Percentiles rank a stretch among this genome's conserved stretches.
Conservation (phyloP, 495 filamentous ascomycete species). For the Pyrenula aspistea region DNA sequence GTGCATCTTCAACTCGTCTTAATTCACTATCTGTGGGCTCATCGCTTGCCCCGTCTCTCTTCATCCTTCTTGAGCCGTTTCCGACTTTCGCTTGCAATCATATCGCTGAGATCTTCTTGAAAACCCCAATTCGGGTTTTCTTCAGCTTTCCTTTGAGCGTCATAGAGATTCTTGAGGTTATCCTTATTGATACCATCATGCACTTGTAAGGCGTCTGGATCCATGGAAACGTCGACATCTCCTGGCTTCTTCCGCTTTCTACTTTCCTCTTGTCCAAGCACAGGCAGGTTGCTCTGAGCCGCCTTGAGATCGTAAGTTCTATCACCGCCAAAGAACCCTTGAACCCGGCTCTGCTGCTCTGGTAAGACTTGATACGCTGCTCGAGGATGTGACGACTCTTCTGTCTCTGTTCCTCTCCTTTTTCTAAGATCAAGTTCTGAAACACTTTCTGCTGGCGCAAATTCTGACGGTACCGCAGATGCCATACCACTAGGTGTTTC, state of each 20-base stretch:
- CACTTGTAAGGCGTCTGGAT: constrained; percentile 60
- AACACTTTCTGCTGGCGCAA: constrained; percentile 58
- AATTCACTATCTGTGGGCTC: constrained; percentile 4
- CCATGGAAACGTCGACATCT: constrained; percentile 84
- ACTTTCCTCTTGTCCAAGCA: constrained; percentile 70
- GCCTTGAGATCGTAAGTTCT: constrained; percentile 73
- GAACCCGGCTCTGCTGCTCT: constrained; percentile 67
- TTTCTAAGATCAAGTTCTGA: constrained; percentile 88
- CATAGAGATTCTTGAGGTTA: constrained; percentile 58
- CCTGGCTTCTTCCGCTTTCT: constrained; percentile 90
- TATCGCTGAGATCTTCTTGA: constrained; percentile 88
- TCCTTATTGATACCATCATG: constrained; percentile 63
- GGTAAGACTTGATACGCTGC: constrained; percentile 83
- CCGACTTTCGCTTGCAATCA: constrained; percentile 89
- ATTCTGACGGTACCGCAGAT: constrained; percentile 68
- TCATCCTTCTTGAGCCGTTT: constrained; percentile 82
- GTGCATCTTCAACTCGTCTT: not conserved
- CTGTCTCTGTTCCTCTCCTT: constrained; percentile 76
- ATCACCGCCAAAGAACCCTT: constrained; percentile 94
- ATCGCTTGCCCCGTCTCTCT: constrained; percentile 48
- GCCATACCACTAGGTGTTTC: constrained; percentile 75
- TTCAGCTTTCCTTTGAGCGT: constrained; percentile 62
- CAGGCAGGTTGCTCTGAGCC: constrained; percentile 40
- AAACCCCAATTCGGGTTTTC: constrained; percentile 61
- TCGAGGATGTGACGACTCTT: constrained; percentile 61